These are phyloP conservation scores for Platanus orientalis DNA, from an alignment of 164 flowering plant species.

Conservation along the genomic window DNA sequence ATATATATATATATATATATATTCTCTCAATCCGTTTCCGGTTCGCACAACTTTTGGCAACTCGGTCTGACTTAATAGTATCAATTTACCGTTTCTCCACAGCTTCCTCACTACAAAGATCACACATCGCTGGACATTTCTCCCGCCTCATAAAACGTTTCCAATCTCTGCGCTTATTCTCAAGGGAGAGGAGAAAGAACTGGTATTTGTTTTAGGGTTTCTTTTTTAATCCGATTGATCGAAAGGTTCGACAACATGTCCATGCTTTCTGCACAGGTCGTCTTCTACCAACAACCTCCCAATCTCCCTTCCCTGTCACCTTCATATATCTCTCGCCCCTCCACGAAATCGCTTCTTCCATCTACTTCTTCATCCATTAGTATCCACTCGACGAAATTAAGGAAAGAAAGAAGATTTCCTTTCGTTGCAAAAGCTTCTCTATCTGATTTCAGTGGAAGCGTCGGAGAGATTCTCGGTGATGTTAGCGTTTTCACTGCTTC, in stretches of 20 bases:
- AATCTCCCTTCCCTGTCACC: slow-evolving; percentile 2
- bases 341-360: slow-evolving; percentile 23
- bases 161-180: neutral
- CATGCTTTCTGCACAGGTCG: slow-evolving; percentile 6
- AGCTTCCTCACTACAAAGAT: too few species aligned
- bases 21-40: too few species aligned
- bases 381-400: slow-evolving; percentile 13
- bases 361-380: slow-evolving; percentile 7
- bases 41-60: too few species aligned
- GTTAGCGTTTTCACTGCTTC: slow-evolving; percentile 62
- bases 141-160: neutral
- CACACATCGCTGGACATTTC: neutral
- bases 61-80: neutral
- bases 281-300: neutral
- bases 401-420: slow-evolving; percentile 5
- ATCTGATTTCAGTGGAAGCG: slow-evolving; percentile 12
- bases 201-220: neutral
- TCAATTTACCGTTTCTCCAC: neutral
- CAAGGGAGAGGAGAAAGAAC: neutral
- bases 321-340: slow-evolving; percentile 1
- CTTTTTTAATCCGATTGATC: neutral
- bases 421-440: slow-evolving; percentile 13
- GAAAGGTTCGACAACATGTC: slow-evolving; percentile 5
- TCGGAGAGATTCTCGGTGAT: slow-evolving; percentile 39
- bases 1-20: too few species aligned